These are phyloP conservation scores for Ustilago bromivora DNA, from an alignment of 1,284 basidiomycete species.

Conservation along the genomic window DNA sequence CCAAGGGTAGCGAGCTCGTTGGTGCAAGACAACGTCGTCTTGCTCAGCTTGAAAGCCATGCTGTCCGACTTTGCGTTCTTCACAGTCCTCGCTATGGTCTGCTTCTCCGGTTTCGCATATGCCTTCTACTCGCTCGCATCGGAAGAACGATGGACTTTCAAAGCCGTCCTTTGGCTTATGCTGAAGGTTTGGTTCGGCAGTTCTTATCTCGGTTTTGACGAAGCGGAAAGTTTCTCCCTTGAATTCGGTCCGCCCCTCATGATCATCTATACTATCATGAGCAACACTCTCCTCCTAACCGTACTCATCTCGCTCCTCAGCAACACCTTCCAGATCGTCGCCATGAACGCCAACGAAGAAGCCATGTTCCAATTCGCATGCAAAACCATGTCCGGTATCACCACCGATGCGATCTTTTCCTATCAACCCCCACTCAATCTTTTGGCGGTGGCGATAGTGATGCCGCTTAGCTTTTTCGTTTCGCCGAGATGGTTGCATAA, in stretches of 20 bases:
- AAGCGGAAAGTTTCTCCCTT: slow-evolving; percentile 76
- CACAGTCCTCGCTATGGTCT: slow-evolving; percentile 80
- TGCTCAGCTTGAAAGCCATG: slow-evolving; percentile 76
- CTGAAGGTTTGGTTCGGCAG: slow-evolving; percentile 77
- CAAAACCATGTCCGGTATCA: slow-evolving; percentile 74
- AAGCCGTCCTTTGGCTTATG: slow-evolving; percentile 89
- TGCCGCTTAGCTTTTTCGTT: slow-evolving; percentile 51
- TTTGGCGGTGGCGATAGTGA: slow-evolving; percentile 51
- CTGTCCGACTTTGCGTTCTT: slow-evolving; percentile 73
- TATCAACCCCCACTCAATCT: slow-evolving; percentile 84
- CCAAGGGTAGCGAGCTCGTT: slow-evolving; percentile 69
- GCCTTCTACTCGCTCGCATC: slow-evolving; percentile 81
- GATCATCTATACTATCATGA: slow-evolving; percentile 71
- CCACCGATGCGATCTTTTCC: slow-evolving; percentile 88
- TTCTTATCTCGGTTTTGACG: slow-evolving; percentile 56
- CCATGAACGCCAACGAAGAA: slow-evolving; percentile 89
- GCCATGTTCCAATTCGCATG: slow-evolving; percentile 90
- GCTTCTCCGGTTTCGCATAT: slow-evolving; percentile 87
- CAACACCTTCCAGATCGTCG: slow-evolving; percentile 91
- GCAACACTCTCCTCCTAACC: slow-evolving; percentile 83
- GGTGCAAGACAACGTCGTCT: slow-evolving; percentile 70
- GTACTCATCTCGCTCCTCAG: slow-evolving; percentile 80
- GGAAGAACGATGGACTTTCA: slow-evolving; percentile 69
- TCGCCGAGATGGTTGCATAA: slow-evolving; percentile 74
- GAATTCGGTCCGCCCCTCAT: slow-evolving; percentile 87